Evolutionary conservation across 78 protist genomes (phyloP).

Genomic region (Pigoraptor vietnamica): DNA sequence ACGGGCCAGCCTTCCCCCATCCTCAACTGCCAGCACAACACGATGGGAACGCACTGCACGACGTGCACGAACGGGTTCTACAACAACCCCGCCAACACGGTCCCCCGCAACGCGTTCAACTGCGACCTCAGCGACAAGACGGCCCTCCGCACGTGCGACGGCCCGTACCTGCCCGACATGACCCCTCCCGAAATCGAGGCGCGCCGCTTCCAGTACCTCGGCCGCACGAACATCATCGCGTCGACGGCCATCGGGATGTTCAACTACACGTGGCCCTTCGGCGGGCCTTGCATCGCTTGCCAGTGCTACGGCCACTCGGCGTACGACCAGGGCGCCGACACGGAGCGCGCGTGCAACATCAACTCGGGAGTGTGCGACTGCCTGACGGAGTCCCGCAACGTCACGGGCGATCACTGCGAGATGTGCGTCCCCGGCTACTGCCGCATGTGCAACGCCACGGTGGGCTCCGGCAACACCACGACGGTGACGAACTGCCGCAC

Average conservation of each 20-base stretch:
- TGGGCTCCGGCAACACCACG: not conserved
- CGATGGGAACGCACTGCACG: not conserved
- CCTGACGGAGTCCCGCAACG: not conserved
- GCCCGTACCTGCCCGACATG: not conserved
- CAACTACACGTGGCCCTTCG: not conserved
- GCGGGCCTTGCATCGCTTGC: not conserved
- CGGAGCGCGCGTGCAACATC: not conserved
- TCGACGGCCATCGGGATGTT: not conserved
- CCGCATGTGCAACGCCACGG: not conserved
- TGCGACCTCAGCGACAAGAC: not conserved
- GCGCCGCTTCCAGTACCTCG: not conserved
- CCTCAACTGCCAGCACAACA: not conserved
- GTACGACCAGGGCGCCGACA: not conserved
- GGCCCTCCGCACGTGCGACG: not conserved
- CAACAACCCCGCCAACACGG: not conserved
- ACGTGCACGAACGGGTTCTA: not conserved
- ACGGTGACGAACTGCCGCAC: not conserved
- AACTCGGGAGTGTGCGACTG: not conserved
- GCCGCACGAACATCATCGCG: not conserved
- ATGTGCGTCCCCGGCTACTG: slow-evolving; percentile 4
- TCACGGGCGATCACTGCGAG: not conserved
- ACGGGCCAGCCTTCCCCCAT: not conserved
- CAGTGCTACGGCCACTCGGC: not conserved
- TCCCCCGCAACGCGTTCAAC: not conserved
- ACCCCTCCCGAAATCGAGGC: not conserved